These are phyloP conservation scores for Pistacia vera DNA, from an alignment of 345 rosid species.

Conservation along the genomic window DNA sequence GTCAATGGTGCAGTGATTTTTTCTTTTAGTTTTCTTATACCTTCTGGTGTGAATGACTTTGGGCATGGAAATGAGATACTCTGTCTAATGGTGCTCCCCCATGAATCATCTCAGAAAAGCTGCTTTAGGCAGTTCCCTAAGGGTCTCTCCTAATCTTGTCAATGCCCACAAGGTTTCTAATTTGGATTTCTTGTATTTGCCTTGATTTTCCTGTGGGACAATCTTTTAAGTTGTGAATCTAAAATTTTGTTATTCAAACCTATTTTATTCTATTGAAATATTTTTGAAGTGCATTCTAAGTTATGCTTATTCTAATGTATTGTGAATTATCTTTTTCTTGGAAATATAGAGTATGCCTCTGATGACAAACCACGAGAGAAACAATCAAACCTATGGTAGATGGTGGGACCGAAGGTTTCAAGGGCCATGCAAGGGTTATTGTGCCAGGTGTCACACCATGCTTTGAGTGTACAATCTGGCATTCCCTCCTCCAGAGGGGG, in stretches of 20 bases:
- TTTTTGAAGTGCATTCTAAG: conserved; percentile 3
- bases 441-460: conserved; percentile 91
- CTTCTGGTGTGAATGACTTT: background rate
- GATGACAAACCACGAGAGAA: conserved; percentile 71
- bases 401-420: conserved; percentile 99
- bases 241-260: conserved; percentile 1
- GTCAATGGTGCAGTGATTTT: background rate
- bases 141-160: background rate
- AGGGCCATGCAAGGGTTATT: conserved; percentile 97
- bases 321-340: conserved; percentile 26
- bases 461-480: conserved; percentile 95
- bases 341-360: conserved; percentile 67
- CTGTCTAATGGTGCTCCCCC: background rate
- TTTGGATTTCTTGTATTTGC: background rate
- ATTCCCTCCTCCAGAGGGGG: conserved; percentile 97
- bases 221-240: background rate
- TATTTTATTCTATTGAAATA: background rate
- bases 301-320: conserved; percentile 18
- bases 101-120: background rate
- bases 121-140: background rate
- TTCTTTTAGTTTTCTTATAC: background rate
- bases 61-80: background rate
- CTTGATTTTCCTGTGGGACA: background rate
- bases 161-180: background rate
- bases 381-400: conserved; percentile 93